Percentiles rank a stretch among this genome's conserved stretches.
Conservation (phyloP, 805 yeast genomes). For the Candida xyloterini region DNA sequence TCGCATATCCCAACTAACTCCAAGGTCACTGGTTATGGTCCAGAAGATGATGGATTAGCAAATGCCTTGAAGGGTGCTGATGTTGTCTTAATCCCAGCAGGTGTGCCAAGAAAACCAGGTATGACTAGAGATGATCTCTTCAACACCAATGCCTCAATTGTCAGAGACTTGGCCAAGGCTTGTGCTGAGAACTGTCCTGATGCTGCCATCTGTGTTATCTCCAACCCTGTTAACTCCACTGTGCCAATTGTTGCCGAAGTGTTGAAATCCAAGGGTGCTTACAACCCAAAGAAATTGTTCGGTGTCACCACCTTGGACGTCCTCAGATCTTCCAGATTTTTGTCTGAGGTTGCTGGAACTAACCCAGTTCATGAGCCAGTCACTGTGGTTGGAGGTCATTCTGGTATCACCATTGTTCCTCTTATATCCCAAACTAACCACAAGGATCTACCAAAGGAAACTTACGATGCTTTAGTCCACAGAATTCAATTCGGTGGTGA, state of each 20-base stretch:
- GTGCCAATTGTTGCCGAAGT: slow-evolving; percentile 96
- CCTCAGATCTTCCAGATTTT: slow-evolving; percentile 85
- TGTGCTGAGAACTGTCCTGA: slow-evolving; percentile 80
- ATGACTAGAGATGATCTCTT: slow-evolving; percentile 97
- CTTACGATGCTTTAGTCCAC: slow-evolving; percentile 64
- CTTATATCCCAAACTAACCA: slow-evolving; percentile 81
- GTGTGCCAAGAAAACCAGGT: slow-evolving; percentile 98
- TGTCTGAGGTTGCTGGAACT: slow-evolving; percentile 62
- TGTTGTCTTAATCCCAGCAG: slow-evolving; percentile 91
- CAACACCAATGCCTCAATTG: slow-evolving; percentile 94
- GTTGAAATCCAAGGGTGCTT: slow-evolving; percentile 77
- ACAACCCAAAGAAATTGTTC: slow-evolving; percentile 87
- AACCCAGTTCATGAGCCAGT: slow-evolving; percentile 77
- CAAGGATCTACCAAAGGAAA: slow-evolving; percentile 60
- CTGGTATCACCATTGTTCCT: slow-evolving; percentile 95
- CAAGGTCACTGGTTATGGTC: slow-evolving; percentile 81
- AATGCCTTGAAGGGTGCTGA: slow-evolving; percentile 77
- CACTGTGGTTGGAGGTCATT: slow-evolving; percentile 95
- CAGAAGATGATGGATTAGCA: slow-evolving; percentile 69
- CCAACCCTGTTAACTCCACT: slow-evolving; percentile 97
- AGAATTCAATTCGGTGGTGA: slow-evolving; percentile 94
- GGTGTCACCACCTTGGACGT: slow-evolving; percentile 96
- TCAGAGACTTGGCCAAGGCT: slow-evolving; percentile 85
- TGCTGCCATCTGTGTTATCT: slow-evolving; percentile 77
- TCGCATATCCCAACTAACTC: slow-evolving; percentile 94